Base-by-base conservation (phyloP, 2,329 filamentous ascomycete genomes). In the Alternaria rosae region DNA sequence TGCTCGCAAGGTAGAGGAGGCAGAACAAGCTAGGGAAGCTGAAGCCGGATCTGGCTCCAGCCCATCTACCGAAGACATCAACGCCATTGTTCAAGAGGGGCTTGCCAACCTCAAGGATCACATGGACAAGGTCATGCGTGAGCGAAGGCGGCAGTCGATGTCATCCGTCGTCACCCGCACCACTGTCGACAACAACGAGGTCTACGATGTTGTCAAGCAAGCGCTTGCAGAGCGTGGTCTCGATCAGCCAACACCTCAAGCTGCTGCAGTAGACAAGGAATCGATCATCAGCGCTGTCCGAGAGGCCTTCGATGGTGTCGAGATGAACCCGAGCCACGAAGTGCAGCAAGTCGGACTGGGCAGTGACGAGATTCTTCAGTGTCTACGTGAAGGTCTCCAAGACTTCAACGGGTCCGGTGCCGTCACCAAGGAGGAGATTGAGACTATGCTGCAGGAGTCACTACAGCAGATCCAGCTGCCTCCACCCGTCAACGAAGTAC, bases 281-380 rank as follows among this genome's bases (percentile, higher is more conserved):
- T 92, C 96, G 61, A 92, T 98, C 35, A 86, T 98, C 2, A 87
- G 91, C 26, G 93, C 94, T 4, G 91, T 98, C 13, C 89, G 90
- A 69, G 93, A 97, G 70, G 94, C 94, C 1, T 97, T 93, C 88
- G 94, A 97, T 75, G 92, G 89, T 56, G 65, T 76, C 52, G 71
- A 74, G 62, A 97, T 97, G 81, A 97, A 97, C 80, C 94, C 94
- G 1, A 93, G 97, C 71, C 93, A 97, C 53, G 91, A 97, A 70
- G 86, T 97, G 5, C 91, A 97, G 70, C 93, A 97, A 71, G 91
- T 96, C 65, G 94, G 94, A 2, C 84, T 98, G 1, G 94, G 97
- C 77, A 87, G 93, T 6, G 93, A 97, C 12, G 94, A 98, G 74
- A 91, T 98, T 50, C 84, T 98, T 13, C 89, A 91, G 41, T 97